Evolutionary conservation across 768 basidiomycete species (phyloP), one percentile per base, ranked within the genome.

Genomic region (Lactarius hatsudake): DNA sequence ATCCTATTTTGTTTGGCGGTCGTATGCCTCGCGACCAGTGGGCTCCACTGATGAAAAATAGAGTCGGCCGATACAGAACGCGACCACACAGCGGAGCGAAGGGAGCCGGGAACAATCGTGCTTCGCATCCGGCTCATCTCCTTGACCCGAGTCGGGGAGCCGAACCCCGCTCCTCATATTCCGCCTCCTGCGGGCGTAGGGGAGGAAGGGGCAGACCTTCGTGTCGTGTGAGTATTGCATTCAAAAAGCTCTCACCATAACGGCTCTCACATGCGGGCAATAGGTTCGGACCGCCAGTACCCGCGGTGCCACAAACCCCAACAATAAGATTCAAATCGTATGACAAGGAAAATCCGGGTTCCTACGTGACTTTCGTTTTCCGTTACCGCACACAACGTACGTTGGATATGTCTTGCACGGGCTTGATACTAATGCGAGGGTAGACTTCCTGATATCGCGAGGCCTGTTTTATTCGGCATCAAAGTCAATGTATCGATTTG

Each of bases 301-400:
- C 20, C n/a, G 36, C 64, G 7, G 10, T 8, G 23, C 72, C 75
- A 32, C 86, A 86, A 67, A 78, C 75, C 63, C 77, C 78, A 5
- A 71, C 72, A 30, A 91, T 88, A 12, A 89, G 76, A 3, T 80
- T 87, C 12, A 76, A 78, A 59, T 78, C 86, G 0, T 79, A 84
- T 69, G 83, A 84, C 36, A 73, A 76, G 32, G 73, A 75, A 18
- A 65, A 72, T 23, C 75, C 75, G 8, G 71, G 74, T 4, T 83
- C 87, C n/a, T 84, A 82, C 62, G 86, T 89, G 30, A 84, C 86
- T 18, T 91, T 91, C 72, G 78, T 84, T 3, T 91, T 90, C 73
- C 80, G 86, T 48, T 91, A 91, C 74, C 78, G 86, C 30, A 78
- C 84, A 43, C 77, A 75, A 63, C 85, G 88, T 38, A 28, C 28